These are phyloP conservation scores for Zygoascus sp. DNA, from an alignment of 1,139 yeast species.

Conservation along the genomic window DNA sequence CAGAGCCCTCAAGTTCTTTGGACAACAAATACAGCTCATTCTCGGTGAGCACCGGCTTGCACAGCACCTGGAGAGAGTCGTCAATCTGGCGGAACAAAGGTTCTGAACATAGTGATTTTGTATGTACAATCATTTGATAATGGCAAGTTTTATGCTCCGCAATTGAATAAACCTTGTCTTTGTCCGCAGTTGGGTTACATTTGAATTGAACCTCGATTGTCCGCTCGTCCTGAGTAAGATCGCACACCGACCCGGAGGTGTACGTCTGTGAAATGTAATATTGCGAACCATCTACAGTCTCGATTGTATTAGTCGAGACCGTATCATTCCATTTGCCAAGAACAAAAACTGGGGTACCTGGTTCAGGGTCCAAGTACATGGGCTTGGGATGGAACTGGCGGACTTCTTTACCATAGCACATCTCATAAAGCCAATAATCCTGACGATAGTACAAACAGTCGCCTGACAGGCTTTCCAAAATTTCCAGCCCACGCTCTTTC, in stretches of 20 bases:
- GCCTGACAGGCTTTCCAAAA: slow-evolving; percentile 25
- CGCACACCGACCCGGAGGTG: slow-evolving; percentile 65
- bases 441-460: slow-evolving; percentile 37
- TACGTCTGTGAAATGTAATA: slow-evolving; percentile 41
- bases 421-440: slow-evolving; percentile 64
- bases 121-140: slow-evolving; percentile 56
- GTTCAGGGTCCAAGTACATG: slow-evolving; percentile 33
- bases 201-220: slow-evolving; percentile 59
- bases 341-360: slow-evolving; percentile 41
- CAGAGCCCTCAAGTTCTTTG: not conserved
- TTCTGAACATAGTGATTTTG: slow-evolving; percentile 56
- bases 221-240: slow-evolving; percentile 61
- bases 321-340: slow-evolving; percentile 37
- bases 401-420: slow-evolving; percentile 51
- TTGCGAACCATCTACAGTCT: not conserved
- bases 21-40: slow-evolving; percentile 3
- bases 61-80: slow-evolving; percentile 41
- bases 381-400: slow-evolving; percentile 51
- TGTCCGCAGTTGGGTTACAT: slow-evolving; percentile 48
- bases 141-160: slow-evolving; percentile 70
- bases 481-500: slow-evolving; percentile 2
- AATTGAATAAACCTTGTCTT: slow-evolving; percentile 41
- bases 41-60: slow-evolving; percentile 35
- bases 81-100: slow-evolving; percentile 44
- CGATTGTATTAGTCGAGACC: not conserved